These are phyloP conservation scores for Kuraishia cidri DNA, from an alignment of 805 yeast genomes.

Conservation along the genomic window DNA sequence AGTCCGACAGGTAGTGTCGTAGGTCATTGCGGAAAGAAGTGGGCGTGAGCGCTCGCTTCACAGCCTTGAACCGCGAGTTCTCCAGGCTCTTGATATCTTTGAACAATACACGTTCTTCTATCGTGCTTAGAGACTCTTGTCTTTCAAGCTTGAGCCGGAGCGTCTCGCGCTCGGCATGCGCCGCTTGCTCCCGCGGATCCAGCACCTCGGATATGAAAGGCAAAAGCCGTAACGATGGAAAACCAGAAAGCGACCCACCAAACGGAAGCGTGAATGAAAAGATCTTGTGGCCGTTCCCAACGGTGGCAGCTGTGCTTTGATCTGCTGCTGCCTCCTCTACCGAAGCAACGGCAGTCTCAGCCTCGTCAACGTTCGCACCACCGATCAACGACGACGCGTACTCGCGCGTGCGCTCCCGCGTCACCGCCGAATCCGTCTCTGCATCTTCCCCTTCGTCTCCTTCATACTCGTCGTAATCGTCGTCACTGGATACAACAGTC, in stretches of 20 bases:
- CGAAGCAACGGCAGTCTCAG: not conserved
- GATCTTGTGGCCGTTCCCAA: constrained; percentile 24
- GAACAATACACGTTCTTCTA: constrained; percentile 56
- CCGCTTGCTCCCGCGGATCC: constrained; percentile 10
- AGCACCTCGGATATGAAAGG: constrained; percentile 1
- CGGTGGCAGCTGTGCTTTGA: not conserved
- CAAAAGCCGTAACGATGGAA: constrained; percentile 3
- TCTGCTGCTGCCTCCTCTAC: not conserved
- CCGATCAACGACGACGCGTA: constrained; percentile 6
- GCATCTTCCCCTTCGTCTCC: constrained; percentile 3
- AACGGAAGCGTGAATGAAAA: constrained; percentile 55
- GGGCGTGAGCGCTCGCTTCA: constrained; percentile 51
- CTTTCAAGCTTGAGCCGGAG: constrained; percentile 34
- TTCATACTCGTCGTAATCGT: not conserved
- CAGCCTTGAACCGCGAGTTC: constrained; percentile 61
- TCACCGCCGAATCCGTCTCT: constrained; percentile 6
- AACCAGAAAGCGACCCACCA: constrained; percentile 18
- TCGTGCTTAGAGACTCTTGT: constrained; percentile 48
- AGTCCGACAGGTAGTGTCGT: constrained; percentile 15
- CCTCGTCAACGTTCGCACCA: constrained; percentile 4
- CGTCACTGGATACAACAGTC: not conserved
- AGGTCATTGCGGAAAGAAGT: constrained; percentile 13
- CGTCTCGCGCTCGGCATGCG: constrained; percentile 18
- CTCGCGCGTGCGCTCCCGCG: constrained; percentile 7
- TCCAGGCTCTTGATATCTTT: constrained; percentile 48